These are phyloP conservation scores for Dipodascus geniculatus DNA, from an alignment of 805 yeast species.

Conservation along the genomic window DNA sequence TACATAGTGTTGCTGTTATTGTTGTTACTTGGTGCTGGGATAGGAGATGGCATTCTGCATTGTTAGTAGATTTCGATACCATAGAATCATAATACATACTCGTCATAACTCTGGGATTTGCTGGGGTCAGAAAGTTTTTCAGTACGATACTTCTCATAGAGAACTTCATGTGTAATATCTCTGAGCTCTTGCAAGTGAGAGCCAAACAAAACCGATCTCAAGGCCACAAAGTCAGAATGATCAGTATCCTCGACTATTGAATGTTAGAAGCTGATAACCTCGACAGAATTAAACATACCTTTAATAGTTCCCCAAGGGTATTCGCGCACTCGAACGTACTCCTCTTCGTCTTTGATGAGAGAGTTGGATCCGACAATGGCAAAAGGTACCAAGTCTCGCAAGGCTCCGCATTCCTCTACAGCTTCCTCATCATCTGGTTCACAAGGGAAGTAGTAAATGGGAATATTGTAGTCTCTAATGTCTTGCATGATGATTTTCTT, in stretches of 20 bases:
- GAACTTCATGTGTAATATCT: conserved; percentile 66
- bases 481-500: conserved; percentile 47
- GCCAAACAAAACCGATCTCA: conserved; percentile 65
- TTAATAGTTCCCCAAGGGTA: conserved; percentile 62
- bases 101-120: not conserved
- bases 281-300: not conserved
- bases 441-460: conserved; percentile 61
- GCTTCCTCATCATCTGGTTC: conserved; percentile 43
- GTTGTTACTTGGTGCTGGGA: conserved; percentile 1
- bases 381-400: conserved; percentile 47
- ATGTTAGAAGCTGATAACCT: not conserved
- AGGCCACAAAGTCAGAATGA: conserved; percentile 28
- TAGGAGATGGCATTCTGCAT: not conserved
- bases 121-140: conserved; percentile 42
- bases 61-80: conserved; percentile 16
- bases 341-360: conserved; percentile 28
- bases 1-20: not conserved
- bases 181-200: conserved; percentile 47
- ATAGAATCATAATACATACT: conserved; percentile 10
- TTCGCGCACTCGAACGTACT: conserved; percentile 36
- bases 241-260: conserved; percentile 26
- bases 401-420: conserved; percentile 24
- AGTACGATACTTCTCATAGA: conserved; percentile 41
- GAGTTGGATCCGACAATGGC: conserved; percentile 44
- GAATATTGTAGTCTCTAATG: conserved; percentile 44